Percentiles rank a stretch among this genome's conserved stretches.
These are phyloP conservation scores for Yarrowia bubula DNA, from an alignment of 805 yeast species.

Conservation along the genomic window DNA sequence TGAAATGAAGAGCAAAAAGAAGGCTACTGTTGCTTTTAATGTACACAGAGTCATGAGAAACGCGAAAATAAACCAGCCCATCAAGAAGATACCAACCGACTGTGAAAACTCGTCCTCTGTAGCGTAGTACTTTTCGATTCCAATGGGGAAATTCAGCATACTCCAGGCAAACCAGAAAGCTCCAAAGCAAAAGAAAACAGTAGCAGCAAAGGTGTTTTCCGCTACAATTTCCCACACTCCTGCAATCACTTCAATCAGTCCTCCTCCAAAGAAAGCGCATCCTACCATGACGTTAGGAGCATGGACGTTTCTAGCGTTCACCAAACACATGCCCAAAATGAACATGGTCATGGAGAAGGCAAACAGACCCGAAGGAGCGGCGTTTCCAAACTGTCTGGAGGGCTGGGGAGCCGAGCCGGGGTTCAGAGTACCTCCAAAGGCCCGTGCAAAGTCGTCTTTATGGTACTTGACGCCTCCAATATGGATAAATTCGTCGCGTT, in stretches of 20 bases:
- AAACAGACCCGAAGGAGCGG: conserved; percentile 59
- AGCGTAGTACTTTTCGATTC: conserved; percentile 43
- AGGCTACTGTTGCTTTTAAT: conserved; percentile 61
- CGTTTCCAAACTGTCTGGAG: conserved; percentile 54
- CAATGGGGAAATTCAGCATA: conserved; percentile 48
- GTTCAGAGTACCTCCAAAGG: conserved; percentile 44
- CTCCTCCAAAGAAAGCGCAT: conserved; percentile 62
- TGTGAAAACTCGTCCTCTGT: conserved; percentile 40
- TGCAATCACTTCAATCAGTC: conserved; percentile 57
- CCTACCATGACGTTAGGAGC: conserved; percentile 56
- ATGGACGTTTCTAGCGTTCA: conserved; percentile 55
- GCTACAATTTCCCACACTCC: conserved; percentile 65
- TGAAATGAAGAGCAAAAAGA: conserved; percentile 54
- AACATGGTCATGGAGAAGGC: conserved; percentile 62
- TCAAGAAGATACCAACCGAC: conserved; percentile 57
- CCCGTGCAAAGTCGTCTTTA: conserved; percentile 56
- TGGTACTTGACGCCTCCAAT: conserved; percentile 66
- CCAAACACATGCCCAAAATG: conserved; percentile 53
- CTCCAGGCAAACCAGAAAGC: conserved; percentile 70
- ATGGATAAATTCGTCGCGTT: conserved; percentile 58
- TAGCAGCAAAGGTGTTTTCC: conserved; percentile 63
- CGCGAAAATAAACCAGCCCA: conserved; percentile 66
- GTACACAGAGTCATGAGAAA: conserved; percentile 53
- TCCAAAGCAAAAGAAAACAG: conserved; percentile 46
- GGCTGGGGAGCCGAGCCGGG: conserved; percentile 36